Base-by-base conservation (phyloP, 1,284 basidiomycete species). In the Heterobasidion irregulare region DNA sequence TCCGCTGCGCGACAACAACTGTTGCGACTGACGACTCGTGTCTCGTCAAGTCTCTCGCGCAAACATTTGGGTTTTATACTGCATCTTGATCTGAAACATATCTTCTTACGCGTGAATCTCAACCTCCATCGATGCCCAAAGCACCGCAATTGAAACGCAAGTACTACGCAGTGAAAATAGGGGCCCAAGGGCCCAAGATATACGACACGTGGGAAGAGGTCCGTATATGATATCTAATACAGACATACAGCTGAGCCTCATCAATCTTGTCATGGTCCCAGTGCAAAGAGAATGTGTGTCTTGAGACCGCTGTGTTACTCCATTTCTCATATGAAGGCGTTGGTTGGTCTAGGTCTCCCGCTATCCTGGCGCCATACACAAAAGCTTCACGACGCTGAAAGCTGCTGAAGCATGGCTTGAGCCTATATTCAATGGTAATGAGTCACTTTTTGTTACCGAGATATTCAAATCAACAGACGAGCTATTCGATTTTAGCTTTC, bases 81-180 rank as follows among this genome's bases (percentile, higher is more conserved):
- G 26, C 26, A 26, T 41, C 38, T 41, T 41, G 38, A 7, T 41
- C n/a, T 26, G 26, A 26, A 26, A 41, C 6, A 41, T 12, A 41
- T 8, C n/a, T 12, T 8, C 4, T 8, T 2, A 41, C 38, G 38
- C 38, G 38, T 41, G 38, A 41, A 10, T 8, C 5, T 41, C 38
- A 41, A 41, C 8, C 5, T 41, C 6, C 9, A 15, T 48, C 26
- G 9, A 53, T 53, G 52, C 45, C 43, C n/a, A 46, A 46, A 13
- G 26, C 45, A 2, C 26, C 41, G 19, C 18, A 48, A 48, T 33
- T 38, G 18, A 54, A 41, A 45, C 47, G 63, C 26, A 84, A 82
- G 59, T 83, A 68, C 57, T 85, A 84, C 52, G 83, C 83, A 2
- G 82, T 84, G 1, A 69, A 71, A 43, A 66, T 73, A 34, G 83